A percentile compares a stretch with the other conserved stretches of the same genome.
Conservation (phyloP, 2,329 filamentous ascomycete species). For the Stachybotrys chartarum region DNA sequence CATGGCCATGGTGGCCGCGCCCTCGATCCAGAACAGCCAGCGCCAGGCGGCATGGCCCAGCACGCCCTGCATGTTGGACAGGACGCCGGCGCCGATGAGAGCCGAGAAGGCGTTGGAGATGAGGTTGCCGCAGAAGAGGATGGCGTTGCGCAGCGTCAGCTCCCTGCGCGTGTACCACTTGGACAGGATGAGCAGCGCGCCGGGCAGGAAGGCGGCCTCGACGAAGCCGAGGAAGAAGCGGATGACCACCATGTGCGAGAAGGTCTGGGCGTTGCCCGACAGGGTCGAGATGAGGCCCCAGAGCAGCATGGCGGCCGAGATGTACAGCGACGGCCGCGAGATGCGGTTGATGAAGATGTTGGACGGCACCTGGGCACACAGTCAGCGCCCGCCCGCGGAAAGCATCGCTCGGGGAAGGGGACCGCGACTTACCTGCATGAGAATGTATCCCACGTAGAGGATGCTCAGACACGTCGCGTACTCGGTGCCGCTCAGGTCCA, state of each 20-base stretch:
- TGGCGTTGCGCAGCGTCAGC: slow-evolving; percentile 45
- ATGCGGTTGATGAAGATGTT: slow-evolving; percentile 53
- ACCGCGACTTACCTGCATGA: slow-evolving; percentile 43
- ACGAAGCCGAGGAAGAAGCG: slow-evolving; percentile 56
- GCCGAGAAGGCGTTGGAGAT: slow-evolving; percentile 55
- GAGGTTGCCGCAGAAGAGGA: slow-evolving; percentile 53
- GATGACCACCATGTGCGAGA: slow-evolving; percentile 44
- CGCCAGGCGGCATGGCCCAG: slow-evolving; percentile 50
- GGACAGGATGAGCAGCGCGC: slow-evolving; percentile 54
- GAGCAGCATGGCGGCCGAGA: slow-evolving; percentile 43
- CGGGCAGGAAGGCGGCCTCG: slow-evolving; percentile 59
- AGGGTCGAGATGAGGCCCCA: slow-evolving; percentile 56
- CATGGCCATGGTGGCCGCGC: slow-evolving; percentile 38
- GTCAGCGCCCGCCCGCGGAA: not conserved
- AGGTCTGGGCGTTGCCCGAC: slow-evolving; percentile 44
- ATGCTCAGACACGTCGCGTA: slow-evolving; percentile 60
- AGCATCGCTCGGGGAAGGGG: not conserved
- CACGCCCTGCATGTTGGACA: slow-evolving; percentile 50
- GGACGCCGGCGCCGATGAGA: slow-evolving; percentile 50
- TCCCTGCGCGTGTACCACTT: slow-evolving; percentile 61
- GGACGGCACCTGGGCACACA: slow-evolving; percentile 32
- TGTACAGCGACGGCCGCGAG: slow-evolving; percentile 43
- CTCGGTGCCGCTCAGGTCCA: slow-evolving; percentile 47
- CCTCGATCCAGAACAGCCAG: slow-evolving; percentile 57
- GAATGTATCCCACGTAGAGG: slow-evolving; percentile 58